A percentile compares a stretch with the other conserved stretches of the same genome.
Conservation (phyloP, 2,329 filamentous ascomycete species). For the Endoconidiophora laricicola region DNA sequence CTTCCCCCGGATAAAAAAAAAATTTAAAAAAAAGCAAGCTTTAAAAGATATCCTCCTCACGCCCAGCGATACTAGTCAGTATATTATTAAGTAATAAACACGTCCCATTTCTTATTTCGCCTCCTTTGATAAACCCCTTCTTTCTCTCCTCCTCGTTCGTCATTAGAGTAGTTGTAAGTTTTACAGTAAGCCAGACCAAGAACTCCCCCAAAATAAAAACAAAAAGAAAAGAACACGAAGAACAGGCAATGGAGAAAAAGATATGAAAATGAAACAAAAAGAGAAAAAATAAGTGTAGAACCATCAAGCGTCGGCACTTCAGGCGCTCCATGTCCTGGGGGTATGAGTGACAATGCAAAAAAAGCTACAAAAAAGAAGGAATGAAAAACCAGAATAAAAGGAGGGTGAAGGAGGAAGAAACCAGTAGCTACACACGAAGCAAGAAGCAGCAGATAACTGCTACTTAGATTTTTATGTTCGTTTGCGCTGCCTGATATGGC, state of each 20-base stretch:
- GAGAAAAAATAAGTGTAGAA: background rate
- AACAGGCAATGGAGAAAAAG: background rate
- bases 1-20: no score
- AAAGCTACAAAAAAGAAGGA: background rate
- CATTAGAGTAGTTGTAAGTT: background rate
- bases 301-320: background rate
- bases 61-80: no score
- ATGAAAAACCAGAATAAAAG: background rate
- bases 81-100: no score
- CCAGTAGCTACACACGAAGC: no score
- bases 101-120: no score
- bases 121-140: no score
- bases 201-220: background rate
- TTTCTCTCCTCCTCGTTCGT: no score
- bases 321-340: background rate
- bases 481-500: background rate
- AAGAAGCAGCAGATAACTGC: background rate
- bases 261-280: background rate
- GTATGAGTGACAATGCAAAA: conserved; percentile 6
- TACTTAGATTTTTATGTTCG: background rate
- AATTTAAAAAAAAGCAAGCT: no score
- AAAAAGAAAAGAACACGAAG: background rate
- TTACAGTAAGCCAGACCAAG: conserved; percentile 1
- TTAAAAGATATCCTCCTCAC: no score
- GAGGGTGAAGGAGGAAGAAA: no score